Evolutionary conservation across 371 early-diverging fungal genomes (phyloP).

Genomic region (Mortierella sp.): DNA sequence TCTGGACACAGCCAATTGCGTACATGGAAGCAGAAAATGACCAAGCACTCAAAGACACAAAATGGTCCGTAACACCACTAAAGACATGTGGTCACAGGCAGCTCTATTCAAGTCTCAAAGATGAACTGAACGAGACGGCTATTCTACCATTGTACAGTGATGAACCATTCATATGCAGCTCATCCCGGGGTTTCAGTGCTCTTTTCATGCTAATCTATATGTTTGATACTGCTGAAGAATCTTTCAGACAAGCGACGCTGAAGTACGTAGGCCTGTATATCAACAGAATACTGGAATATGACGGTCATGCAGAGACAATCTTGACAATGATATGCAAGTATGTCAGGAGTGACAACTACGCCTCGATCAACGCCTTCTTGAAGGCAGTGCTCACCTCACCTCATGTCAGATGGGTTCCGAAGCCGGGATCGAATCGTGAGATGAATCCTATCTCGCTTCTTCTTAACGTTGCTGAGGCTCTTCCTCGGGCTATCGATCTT

Average conservation of each 20-base stretch:
- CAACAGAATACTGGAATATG: neutral
- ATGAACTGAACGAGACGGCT: neutral
- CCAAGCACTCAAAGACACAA: too few species aligned
- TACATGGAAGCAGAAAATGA: neutral
- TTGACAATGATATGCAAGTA: slow-evolving; percentile 1
- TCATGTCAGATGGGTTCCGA: slow-evolving; percentile 4
- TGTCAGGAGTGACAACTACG: neutral
- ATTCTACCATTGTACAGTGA: neutral
- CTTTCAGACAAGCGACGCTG: neutral
- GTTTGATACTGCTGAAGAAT: neutral
- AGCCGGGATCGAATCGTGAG: neutral
- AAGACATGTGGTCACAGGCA: neutral
- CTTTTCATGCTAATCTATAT: neutral
- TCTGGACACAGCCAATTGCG: neutral
- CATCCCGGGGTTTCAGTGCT: neutral
- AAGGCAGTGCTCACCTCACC: neutral
- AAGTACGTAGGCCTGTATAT: slow-evolving; percentile 4
- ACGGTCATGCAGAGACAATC: neutral
- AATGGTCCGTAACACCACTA: too few species aligned
- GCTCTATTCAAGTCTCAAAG: neutral
- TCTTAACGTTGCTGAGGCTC: neutral
- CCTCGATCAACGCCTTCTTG: neutral
- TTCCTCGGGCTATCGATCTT: neutral
- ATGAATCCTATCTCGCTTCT: slow-evolving; percentile 2
- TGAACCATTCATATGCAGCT: neutral